phyloP scores from a whole-genome alignment of 2,329 filamentous ascomycete species.

The Magnaporthiopsis rhizophila region DNA sequence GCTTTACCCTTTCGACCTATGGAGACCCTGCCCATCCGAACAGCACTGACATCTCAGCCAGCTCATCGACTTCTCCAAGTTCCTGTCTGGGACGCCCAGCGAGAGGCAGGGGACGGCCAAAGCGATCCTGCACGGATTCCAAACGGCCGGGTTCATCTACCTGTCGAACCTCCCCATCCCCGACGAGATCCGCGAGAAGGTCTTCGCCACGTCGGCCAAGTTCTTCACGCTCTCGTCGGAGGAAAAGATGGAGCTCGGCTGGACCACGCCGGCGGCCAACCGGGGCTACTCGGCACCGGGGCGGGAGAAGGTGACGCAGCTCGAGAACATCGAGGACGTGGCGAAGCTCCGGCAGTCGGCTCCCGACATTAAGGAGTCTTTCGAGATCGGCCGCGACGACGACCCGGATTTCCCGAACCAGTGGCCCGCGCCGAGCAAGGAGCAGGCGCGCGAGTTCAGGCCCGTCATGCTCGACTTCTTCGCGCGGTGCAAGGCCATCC shows the following conservation, averaged over 20 bases:
- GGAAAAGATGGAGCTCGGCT: conserved; percentile 58
- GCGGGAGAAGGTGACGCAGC: conserved; percentile 60
- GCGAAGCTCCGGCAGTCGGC: conserved; percentile 46
- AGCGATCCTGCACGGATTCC: conserved; percentile 71
- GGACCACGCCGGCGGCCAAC: conserved; percentile 66
- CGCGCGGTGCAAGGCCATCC: conserved; percentile 62
- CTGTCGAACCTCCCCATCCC: conserved; percentile 71
- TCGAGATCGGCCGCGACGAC: conserved; percentile 56
- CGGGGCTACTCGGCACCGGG: conserved; percentile 64
- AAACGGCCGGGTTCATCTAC: conserved; percentile 83
- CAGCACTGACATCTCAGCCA: conserved; percentile 22
- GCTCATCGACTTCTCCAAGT: conserved; percentile 73
- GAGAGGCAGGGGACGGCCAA: conserved; percentile 59
- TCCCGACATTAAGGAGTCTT: conserved; percentile 59
- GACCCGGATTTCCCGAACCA: conserved; percentile 60
- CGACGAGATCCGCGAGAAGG: conserved; percentile 42
- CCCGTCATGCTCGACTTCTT: conserved; percentile 69
- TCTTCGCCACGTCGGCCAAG: conserved; percentile 57
- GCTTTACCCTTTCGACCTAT: background rate
- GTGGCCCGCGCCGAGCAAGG: conserved; percentile 58
- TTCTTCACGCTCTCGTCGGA: conserved; percentile 55
- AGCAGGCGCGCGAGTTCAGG: conserved; percentile 53
- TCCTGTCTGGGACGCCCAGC: conserved; percentile 53
- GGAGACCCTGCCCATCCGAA: background rate
- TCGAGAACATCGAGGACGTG: conserved; percentile 47